Conservation (phyloP, 2,329 filamentous ascomycete genomes). For the Verticillium albo-atrum region DNA sequence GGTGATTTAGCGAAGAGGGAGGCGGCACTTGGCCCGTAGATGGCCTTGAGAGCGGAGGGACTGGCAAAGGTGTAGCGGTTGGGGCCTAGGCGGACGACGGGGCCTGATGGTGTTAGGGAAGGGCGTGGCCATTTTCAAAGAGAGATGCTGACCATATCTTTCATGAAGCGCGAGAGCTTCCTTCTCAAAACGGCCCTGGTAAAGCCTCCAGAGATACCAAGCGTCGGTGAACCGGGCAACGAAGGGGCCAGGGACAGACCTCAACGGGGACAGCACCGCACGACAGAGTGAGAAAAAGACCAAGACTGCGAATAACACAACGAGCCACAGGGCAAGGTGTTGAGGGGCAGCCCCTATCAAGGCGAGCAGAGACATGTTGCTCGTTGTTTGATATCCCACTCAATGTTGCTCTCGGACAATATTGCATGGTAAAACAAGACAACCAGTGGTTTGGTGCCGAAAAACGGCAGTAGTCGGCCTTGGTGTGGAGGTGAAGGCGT, state of each 20-base stretch:
- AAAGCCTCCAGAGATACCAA: constrained; percentile 21
- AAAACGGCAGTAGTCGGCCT: background rate
- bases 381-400: background rate
- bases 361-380: background rate
- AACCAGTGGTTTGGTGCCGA: background rate
- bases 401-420: background rate
- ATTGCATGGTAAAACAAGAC: background rate
- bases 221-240: constrained; percentile 20
- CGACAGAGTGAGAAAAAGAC: background rate
- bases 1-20: constrained; percentile 25
- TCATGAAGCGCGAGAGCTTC: constrained; percentile 21
- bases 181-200: constrained; percentile 18
- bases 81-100: constrained; percentile 40
- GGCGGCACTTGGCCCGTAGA: constrained; percentile 19
- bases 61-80: constrained; percentile 41
- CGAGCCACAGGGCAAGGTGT: background rate
- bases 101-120: constrained; percentile 12
- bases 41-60: constrained; percentile 30
- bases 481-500: background rate
- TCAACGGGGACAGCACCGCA: constrained; percentile 13
- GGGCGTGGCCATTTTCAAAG: too few species aligned
- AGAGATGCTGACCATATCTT: constrained; percentile 18
- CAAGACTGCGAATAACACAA: background rate
- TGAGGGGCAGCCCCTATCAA: background rate
- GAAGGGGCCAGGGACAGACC: constrained; percentile 18